Conservation (phyloP, 768 basidiomycete species). For the Hypholoma sublateritium region DNA sequence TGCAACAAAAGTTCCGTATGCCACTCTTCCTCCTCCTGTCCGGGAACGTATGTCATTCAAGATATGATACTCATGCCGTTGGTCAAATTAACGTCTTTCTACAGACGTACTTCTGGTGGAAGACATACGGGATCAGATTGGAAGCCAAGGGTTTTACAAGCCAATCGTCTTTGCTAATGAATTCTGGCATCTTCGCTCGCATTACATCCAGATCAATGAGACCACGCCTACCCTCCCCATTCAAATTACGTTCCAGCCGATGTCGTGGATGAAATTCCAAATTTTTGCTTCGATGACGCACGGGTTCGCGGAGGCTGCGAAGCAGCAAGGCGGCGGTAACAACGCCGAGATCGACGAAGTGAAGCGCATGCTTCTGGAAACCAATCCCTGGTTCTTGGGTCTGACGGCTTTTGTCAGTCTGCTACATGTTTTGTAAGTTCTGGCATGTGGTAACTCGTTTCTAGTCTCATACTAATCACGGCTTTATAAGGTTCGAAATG, state of each 20-base stretch:
- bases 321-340: slow-evolving; percentile 62
- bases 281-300: slow-evolving; percentile 81
- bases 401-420: slow-evolving; percentile 84
- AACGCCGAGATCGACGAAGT: slow-evolving; percentile 88
- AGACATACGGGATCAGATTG: slow-evolving; percentile 59
- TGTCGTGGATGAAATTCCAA: slow-evolving; percentile 87
- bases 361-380: slow-evolving; percentile 90
- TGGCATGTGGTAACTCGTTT: neutral
- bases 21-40: slow-evolving; percentile 57
- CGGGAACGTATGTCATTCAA: slow-evolving; percentile 52
- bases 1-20: slow-evolving; percentile 48
- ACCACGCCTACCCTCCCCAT: slow-evolving; percentile 80
- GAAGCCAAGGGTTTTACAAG: slow-evolving; percentile 71
- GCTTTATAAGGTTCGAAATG: slow-evolving; percentile 79
- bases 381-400: slow-evolving; percentile 84
- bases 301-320: slow-evolving; percentile 85
- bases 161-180: slow-evolving; percentile 93
- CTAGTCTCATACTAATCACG: neutral
- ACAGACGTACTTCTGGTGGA: slow-evolving; percentile 66
- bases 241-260: slow-evolving; percentile 80
- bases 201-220: slow-evolving; percentile 82
- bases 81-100: neutral
- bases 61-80: slow-evolving; percentile 12
- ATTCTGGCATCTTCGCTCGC: slow-evolving; percentile 88
- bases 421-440: slow-evolving; percentile 79